Percentiles rank a stretch among this genome's conserved stretches.
phyloP scores from a whole-genome alignment of 2,329 filamentous ascomycete genomes.

The Diaporthe longicolla region DNA sequence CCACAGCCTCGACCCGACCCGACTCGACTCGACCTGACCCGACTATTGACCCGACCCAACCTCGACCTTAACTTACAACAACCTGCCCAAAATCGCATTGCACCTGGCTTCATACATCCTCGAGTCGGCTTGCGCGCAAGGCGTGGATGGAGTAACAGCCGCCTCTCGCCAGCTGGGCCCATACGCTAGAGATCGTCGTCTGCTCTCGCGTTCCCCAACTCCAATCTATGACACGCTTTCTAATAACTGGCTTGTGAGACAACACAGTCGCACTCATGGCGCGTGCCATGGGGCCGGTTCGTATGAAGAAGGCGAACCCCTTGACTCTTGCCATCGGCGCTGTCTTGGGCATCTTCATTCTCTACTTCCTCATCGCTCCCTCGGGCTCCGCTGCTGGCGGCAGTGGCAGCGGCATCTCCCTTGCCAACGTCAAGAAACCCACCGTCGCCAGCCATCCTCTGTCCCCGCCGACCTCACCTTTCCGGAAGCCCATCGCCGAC shows the following conservation, averaged over 20 bases:
- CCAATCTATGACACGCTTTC: constrained; percentile 28
- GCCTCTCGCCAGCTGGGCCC: constrained; percentile 40
- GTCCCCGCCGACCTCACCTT: constrained; percentile 81
- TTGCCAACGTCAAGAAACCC: constrained; percentile 58
- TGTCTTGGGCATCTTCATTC: constrained; percentile 79
- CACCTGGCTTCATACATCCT: background rate
- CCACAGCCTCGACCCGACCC: background rate
- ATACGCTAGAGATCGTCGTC: constrained; percentile 33
- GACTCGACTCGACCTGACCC: background rate
- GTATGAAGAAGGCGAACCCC: constrained; percentile 85
- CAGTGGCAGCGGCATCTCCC: constrained; percentile 61
- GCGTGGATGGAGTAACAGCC: constrained; percentile 41
- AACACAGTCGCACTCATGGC: constrained; percentile 58
- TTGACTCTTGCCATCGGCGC: constrained; percentile 80
- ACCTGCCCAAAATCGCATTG: background rate
- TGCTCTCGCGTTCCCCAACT: background rate
- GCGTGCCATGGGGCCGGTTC: constrained; percentile 73
- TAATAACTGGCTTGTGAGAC: constrained; percentile 36
- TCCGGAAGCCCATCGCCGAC: constrained; percentile 73
- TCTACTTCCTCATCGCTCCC: constrained; percentile 73
- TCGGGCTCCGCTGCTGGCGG: constrained; percentile 63
- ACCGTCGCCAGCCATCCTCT: constrained; percentile 76
- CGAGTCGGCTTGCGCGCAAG: constrained; percentile 14
- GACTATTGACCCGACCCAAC: background rate
- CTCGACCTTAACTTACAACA: background rate